Evolutionary conservation across 1,284 basidiomycete species (phyloP), one percentile per base, ranked within the genome.

Genomic region (Takashimella tepidaria): DNA sequence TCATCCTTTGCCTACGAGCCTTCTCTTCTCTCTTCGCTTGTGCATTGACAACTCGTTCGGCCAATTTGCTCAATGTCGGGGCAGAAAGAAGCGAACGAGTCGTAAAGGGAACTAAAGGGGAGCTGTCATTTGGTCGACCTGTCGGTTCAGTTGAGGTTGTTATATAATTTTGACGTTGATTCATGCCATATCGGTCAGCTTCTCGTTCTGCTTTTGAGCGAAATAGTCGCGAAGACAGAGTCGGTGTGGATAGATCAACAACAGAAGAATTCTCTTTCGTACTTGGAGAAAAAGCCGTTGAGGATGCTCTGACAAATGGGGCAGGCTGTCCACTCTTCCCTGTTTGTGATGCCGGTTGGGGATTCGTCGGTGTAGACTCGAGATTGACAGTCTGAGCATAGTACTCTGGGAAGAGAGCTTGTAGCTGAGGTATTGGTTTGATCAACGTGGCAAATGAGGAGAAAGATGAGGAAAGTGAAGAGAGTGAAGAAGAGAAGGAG

Each of bases 11-110:
- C 19, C 66, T 53, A 10, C 70, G 58, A 12, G 56, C 41, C 47
- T 59, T 55, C 46, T 70, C 70, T 21, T 66, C 63, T n/a, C 55
- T 55, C 1, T 62, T 54, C 0, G 58, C 52, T 26, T 60, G 55
- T 6, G 53, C 31, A 44, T 69, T 60, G 3, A 69, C 63, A 0
- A 73, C 59, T 16, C 64, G 57, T 4, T 46, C 37, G 1, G 64
- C 68, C 3, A 73, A 58, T n/a, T 49, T 42, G 5, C 49, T 20
- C 4, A 73, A 49, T 8, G 53, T 49, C 1, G 59, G 57, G 8
- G 56, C 53, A 1, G 26, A 45, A 16, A 70, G 56, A 5, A 73
- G 27, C 1, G 56, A 51, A 0, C 53, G 3, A 26, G 63, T 49
- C 2, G 65, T 65, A 45, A 62, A 69, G 3, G 56, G 41, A 23